Percentiles rank a stretch among this genome's conserved stretches.
phyloP scores from a whole-genome alignment of 2,329 filamentous ascomycete species.

The Alternaria triticina region DNA sequence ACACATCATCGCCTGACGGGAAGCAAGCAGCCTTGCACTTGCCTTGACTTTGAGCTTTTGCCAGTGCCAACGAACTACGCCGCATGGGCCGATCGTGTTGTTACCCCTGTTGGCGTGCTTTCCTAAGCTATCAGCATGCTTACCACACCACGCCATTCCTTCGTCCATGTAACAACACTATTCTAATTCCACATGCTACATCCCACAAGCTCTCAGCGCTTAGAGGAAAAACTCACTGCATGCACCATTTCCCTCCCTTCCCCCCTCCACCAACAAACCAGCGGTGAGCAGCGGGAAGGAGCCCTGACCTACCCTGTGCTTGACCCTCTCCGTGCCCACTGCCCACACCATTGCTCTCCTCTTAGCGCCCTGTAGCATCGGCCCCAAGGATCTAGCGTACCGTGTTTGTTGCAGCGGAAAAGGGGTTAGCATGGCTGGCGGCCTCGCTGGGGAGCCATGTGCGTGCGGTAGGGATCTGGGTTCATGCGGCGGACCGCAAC shows the following conservation, averaged over 20 bases:
- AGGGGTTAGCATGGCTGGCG: conserved; percentile 3
- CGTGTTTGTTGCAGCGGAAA: conserved; percentile 11
- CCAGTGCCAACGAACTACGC: neutral
- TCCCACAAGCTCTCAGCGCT: neutral
- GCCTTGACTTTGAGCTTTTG: neutral
- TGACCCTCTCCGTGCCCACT: conserved; percentile 2
- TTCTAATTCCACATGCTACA: neutral
- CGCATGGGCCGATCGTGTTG: neutral
- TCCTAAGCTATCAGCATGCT: neutral
- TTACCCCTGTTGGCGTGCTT: neutral
- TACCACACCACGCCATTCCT: neutral
- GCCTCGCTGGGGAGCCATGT: neutral
- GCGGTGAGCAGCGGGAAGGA: neutral
- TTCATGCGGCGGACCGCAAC: conserved; percentile 2
- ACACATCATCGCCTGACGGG: neutral
- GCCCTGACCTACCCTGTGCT: neutral
- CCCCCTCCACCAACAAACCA: neutral
- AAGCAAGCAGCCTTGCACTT: neutral
- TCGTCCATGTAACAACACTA: neutral
- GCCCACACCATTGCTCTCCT: neutral
- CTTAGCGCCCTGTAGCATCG: neutral
- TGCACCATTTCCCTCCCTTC: neutral
- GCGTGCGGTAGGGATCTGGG: neutral
- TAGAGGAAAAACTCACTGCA: neutral
- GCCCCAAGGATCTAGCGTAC: conserved; percentile 5